Percentiles rank a stretch among this genome's conserved stretches.
phyloP scores from a whole-genome alignment of 805 yeast species.

The Saturnispora zaruensis region DNA sequence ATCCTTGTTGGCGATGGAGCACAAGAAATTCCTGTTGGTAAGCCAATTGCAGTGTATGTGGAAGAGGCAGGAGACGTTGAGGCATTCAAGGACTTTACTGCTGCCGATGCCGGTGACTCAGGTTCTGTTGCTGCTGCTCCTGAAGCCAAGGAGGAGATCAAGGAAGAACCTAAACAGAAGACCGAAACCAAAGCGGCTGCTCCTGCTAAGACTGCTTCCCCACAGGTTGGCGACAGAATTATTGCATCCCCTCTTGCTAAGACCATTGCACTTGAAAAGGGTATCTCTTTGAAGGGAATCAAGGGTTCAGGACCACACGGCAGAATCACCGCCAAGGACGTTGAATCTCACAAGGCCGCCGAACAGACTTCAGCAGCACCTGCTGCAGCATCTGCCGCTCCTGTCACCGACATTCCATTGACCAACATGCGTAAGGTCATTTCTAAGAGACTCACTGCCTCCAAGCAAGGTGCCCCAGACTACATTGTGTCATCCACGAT shows the following conservation, averaged over 20 bases:
- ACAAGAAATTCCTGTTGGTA: slow-evolving; percentile 85
- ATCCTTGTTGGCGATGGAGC: slow-evolving; percentile 76
- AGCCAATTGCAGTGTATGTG: slow-evolving; percentile 94
- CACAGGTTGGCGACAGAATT: slow-evolving; percentile 55
- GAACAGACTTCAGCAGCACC: slow-evolving; percentile 32
- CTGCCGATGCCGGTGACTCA: slow-evolving; percentile 64
- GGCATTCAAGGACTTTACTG: slow-evolving; percentile 81
- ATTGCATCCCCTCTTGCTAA: slow-evolving; percentile 94
- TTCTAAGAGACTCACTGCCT: slow-evolving; percentile 77
- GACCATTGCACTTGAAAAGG: slow-evolving; percentile 85
- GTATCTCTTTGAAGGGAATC: slow-evolving; percentile 74
- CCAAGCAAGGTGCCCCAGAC: slow-evolving; percentile 82
- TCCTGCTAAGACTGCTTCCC: slow-evolving; percentile 23
- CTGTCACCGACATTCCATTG: slow-evolving; percentile 77
- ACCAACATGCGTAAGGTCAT: slow-evolving; percentile 90
- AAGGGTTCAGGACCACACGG: slow-evolving; percentile 94
- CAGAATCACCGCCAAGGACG: slow-evolving; percentile 85
- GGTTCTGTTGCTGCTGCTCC: slow-evolving; percentile 34
- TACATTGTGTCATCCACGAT: slow-evolving; percentile 84
- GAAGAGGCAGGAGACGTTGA: slow-evolving; percentile 77
- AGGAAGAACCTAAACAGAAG: slow-evolving; percentile 30
- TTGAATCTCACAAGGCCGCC: slow-evolving; percentile 41
- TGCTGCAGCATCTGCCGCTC: slow-evolving; percentile 37
- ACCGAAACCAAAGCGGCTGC: slow-evolving; percentile 22
- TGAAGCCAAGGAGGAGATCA: slow-evolving; percentile 74